These are phyloP conservation scores for Suillus spraguei DNA, from an alignment of 768 basidiomycete species.

Conservation along the genomic window DNA sequence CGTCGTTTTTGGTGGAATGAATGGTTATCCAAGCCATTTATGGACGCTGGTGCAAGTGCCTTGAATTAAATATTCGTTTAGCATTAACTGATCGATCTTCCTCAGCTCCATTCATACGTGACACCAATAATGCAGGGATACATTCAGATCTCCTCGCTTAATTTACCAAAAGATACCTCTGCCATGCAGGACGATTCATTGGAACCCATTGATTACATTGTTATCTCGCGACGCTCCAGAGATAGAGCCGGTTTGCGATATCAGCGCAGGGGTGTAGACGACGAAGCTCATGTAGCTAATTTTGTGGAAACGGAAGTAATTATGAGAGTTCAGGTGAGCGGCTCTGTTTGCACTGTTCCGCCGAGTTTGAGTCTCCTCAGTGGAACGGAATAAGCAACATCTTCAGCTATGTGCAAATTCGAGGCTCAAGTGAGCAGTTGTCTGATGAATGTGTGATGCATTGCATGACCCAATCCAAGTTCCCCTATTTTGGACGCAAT, in stretches of 20 bases:
- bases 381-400: conserved; percentile 75
- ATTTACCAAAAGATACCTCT: conserved; percentile 47
- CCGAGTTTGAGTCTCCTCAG: conserved; percentile 37
- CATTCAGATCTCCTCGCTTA: conserved; percentile 76
- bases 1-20: conserved; percentile 98
- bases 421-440: conserved; percentile 76
- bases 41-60: conserved; percentile 78
- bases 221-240: conserved; percentile 85
- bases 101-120: conserved; percentile 79
- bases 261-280: conserved; percentile 93
- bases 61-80: conserved; percentile 7
- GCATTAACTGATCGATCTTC: not conserved
- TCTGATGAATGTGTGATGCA: conserved; percentile 6
- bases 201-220: conserved; percentile 68
- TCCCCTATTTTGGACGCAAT: conserved; percentile 92
- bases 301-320: conserved; percentile 96
- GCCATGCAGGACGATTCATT: conserved; percentile 38
- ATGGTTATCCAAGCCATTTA: conserved; percentile 78
- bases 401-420: conserved; percentile 87
- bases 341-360: not conserved
- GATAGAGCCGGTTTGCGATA: conserved; percentile 93
- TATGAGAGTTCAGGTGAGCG: conserved; percentile 72
- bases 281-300: conserved; percentile 91
- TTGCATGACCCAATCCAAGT: conserved; percentile 45
- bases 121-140: conserved; percentile 94